A percentile compares a stretch with the other conserved stretches of the same genome.
These are phyloP conservation scores for Tulasnella sp. DNA, from an alignment of 768 basidiomycete genomes.

Conservation along the genomic window DNA sequence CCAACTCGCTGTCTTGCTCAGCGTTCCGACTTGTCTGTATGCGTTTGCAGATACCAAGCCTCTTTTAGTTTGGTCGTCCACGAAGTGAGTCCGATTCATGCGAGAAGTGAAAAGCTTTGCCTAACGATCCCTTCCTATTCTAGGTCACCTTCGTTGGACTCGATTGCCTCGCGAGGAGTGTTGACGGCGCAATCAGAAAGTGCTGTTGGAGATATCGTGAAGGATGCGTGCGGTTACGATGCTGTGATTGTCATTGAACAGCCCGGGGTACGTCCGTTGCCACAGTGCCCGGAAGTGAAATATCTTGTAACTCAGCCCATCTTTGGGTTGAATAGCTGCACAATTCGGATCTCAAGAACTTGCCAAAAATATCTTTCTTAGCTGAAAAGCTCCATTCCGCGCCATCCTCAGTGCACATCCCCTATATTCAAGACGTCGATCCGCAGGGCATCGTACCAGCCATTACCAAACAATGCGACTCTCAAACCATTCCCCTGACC, in stretches of 20 bases:
- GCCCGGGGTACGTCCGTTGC: slow-evolving; percentile 24
- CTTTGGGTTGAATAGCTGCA: slow-evolving; percentile 18
- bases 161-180: neutral
- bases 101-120: neutral
- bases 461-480: slow-evolving; percentile 23
- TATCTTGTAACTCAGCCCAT: neutral
- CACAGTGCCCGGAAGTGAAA: neutral
- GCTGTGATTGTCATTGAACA: slow-evolving; percentile 28
- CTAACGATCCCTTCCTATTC: neutral
- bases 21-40: neutral
- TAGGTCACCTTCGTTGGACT: slow-evolving; percentile 7
- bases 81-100: neutral
- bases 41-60: slow-evolving; percentile 18
- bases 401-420: slow-evolving; percentile 28
- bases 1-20: neutral
- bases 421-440: slow-evolving; percentile 23
- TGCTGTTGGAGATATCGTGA: neutral
- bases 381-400: slow-evolving; percentile 26
- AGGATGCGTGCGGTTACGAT: slow-evolving; percentile 22
- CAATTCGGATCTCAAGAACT: slow-evolving; percentile 21
- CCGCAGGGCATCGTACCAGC: slow-evolving; percentile 3
- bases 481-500: neutral
- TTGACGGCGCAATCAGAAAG: neutral
- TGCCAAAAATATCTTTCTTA: slow-evolving; percentile 7
- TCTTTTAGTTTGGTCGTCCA: slow-evolving; percentile 15